Conservation (phyloP, 371 early-diverging fungal genomes). For the Smittium mucronatum region DNA sequence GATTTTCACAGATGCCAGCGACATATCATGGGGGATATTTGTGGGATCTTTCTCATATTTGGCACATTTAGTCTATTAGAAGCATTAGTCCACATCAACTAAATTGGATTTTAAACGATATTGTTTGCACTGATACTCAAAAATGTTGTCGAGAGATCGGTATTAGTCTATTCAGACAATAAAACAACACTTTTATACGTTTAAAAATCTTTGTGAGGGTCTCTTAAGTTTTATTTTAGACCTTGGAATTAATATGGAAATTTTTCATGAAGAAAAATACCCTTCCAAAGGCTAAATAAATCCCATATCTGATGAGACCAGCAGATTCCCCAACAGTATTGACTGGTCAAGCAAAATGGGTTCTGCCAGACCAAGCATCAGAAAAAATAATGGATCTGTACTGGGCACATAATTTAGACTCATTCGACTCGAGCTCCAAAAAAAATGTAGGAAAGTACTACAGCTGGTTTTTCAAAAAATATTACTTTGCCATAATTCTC, state of each 20-base stretch:
- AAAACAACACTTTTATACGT: too few relatives aligned
- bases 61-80: too few relatives aligned
- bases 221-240: too few relatives aligned
- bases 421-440: not conserved
- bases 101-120: too few relatives aligned
- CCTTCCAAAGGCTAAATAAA: not conserved
- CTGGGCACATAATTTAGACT: not conserved
- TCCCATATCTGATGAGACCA: not conserved
- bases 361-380: not conserved
- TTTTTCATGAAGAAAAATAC: not conserved
- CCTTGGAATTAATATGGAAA: not conserved
- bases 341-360: not conserved
- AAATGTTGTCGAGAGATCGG: too few relatives aligned
- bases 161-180: too few relatives aligned
- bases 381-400: not conserved
- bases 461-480: not conserved
- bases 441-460: not conserved
- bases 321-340: not conserved
- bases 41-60: too few relatives aligned
- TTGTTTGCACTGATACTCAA: too few relatives aligned
- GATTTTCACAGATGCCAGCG: too few relatives aligned
- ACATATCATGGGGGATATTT: too few relatives aligned
- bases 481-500: not conserved
- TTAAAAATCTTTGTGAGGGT: too few relatives aligned
- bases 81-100: too few relatives aligned